Base-by-base conservation (phyloP, 2,329 filamentous ascomycete genomes). In the Aspergillus clavatus region DNA sequence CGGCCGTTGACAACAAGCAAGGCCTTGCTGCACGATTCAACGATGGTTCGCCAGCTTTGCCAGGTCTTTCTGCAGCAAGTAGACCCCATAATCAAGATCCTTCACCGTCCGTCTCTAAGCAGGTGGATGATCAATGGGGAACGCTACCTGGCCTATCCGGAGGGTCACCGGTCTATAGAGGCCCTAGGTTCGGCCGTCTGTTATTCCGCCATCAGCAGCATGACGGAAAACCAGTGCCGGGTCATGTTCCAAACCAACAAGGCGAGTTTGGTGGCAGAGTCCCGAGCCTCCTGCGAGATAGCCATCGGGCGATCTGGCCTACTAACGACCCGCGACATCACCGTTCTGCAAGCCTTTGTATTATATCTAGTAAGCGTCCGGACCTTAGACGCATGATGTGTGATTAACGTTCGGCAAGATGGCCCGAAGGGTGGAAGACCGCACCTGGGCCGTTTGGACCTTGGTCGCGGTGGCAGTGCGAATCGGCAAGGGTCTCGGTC, bases 381-480 rank as follows among this genome's bases (percentile, higher is more conserved):
- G 18, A 22, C 16, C 10, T 39, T 33, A 11, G 5, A 7, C 3
- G 11, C 28, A 16, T n/a, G n/a, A 16, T 31, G n/a, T 31, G n/a
- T 31, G 7, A 31, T 12, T 31, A 1, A 31, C 2, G 5, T 31
- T 10, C 12, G n/a, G 16, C 18, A 39, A 54, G 51, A 38, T 43
- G 12, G 56, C 51, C 21, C 55, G 51, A 24, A 38, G 55, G 45
- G 43, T 52, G n/a, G 54, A 60, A 45, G 60, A 63, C 12, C 52
- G 50, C 5, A 58, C 50, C 28, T 48, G 47, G 3, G 56, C 58
- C 3, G 59, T 60, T 3, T 66, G 61, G 61, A 60, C 61, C 3
- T 46, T 66, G 26, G 22, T 62, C 2, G 53, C 61, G 1, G 43
- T 60, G 24, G 60, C 57, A 7, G 58, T 66, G 1, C 51, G 62